Base-by-base conservation (phyloP, 805 yeast species). In the Ogataea haglerorum region DNA sequence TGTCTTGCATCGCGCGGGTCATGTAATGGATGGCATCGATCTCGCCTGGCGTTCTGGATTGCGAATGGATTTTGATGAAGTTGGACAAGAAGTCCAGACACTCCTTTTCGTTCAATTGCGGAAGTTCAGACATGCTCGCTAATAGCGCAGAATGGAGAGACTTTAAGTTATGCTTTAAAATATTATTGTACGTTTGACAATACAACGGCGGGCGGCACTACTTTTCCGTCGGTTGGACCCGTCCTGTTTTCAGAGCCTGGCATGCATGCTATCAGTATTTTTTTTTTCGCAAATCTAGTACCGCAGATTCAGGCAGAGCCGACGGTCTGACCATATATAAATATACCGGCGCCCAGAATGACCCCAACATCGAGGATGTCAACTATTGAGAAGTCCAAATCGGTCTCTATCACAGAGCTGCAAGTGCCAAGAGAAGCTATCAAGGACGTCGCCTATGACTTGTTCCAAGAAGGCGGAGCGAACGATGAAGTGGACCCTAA, bases 31-130 rank as follows among this genome's bases (percentile, higher is more conserved):
- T 37, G 5, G 63, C 63, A 32, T 55, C 59, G 2, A 46, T 49
- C 45, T 58, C 63, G 1, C 54, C 54, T 4, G 58, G 48, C 10
- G 54, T 45, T 28, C 51, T 42, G 2, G 61, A 54, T 25, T 58
- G 63, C 3, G 63, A 58, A 13, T 51, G 61, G 36, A 57, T 58
- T 42, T 57, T 57, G 36, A 58, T 57, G 44, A 57, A 54, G 24
- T 53, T 43, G 7, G 63, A 58, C 21, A 58, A 49, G 33, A 57
- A 57, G 24, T 55, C 51, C 28, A 56, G 45, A 31, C 55, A 46
- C 26, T 47, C 56, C n/a, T 28, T 23, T 34, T 45, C 55, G 38
- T 58, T 38, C 5, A 56, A 41, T 13, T 46, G 52, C 6, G 63
- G 63, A 17, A 56, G 21, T 19, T 25, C 39, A 6, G 22, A 10